Base-by-base conservation (phyloP, 2,329 filamentous ascomycete genomes). In the Calycina marina region DNA sequence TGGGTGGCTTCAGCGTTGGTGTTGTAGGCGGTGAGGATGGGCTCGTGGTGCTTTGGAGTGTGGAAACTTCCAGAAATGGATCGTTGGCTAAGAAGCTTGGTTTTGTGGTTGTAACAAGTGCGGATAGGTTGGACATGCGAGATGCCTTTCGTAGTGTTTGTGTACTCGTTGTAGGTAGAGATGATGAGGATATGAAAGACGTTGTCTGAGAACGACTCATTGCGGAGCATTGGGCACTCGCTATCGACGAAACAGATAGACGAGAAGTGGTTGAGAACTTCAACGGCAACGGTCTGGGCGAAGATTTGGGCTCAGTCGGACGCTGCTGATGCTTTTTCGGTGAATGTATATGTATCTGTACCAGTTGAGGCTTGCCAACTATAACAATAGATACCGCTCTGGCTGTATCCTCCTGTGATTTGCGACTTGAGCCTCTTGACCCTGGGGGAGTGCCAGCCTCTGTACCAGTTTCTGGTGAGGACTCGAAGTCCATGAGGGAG, bases 311-410 rank as follows among this genome's bases (percentile, higher is more conserved):
- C 42, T 17, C 38, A 30, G 18, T 31, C 30, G 34, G n/a, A 15
- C 28, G 17, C 32, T 33, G 10, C 14, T 30, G 11, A 24, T 28
- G 4, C 24, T 30, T 4, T 18, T 34, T 18, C 6, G 9, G 13
- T 34, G 33, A 17, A 26, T 18, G 18, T 18, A 18, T 9, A 27
- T 20, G 37, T 72, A 59, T 9, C 18, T 40, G 25, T 17, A 40
- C 25, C 2, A 76, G 60, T 28, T 61, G 66, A 4, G 72, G 72
- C 54, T 70, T 73, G 36, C 69, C 70, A 3, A 65, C 59, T 38
- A 65, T 72, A 35, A 72, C 57, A 24, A 77, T 68, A 1, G 69
- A 70, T 9, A 77, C 67, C 2, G 65, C 58, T 32, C 67, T 61
- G 5, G 72, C 72, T 4, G 63, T 73, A 41, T 65, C 65, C 49